These are phyloP conservation scores for Dalbergia oliveri DNA, from an alignment of 306 rosid species.

Conservation along the genomic window DNA sequence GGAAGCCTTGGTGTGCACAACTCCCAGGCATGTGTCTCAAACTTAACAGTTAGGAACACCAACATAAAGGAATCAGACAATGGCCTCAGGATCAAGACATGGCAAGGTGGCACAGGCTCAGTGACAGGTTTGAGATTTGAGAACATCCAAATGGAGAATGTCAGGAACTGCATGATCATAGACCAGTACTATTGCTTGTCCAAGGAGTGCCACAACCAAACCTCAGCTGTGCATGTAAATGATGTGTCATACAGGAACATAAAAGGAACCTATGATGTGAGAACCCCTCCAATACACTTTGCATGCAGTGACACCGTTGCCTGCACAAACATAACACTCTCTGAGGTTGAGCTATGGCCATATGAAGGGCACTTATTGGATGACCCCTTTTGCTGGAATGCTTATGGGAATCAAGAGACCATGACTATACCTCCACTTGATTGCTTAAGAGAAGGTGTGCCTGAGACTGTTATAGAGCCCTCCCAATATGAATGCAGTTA, in stretches of 20 bases:
- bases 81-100: slow-evolving; percentile 90
- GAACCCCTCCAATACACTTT: slow-evolving; percentile 90
- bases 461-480: slow-evolving; percentile 56
- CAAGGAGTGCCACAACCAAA: slow-evolving; percentile 78
- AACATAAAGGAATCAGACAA: slow-evolving; percentile 85
- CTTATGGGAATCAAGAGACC: slow-evolving; percentile 83
- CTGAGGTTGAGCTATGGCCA: slow-evolving; percentile 88
- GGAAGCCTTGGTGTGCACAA: slow-evolving; percentile 95
- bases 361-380: slow-evolving; percentile 80
- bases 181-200: slow-evolving; percentile 91
- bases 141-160: slow-evolving; percentile 90
- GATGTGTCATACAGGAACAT: slow-evolving; percentile 72
- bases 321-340: slow-evolving; percentile 86
- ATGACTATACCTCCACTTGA: slow-evolving; percentile 83
- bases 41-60: slow-evolving; percentile 74
- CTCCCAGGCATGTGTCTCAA: slow-evolving; percentile 88
- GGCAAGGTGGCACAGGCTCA: slow-evolving; percentile 96
- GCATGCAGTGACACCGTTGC: slow-evolving; percentile 90
- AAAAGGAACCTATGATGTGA: slow-evolving; percentile 90
- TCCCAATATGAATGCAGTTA: slow-evolving; percentile 60
- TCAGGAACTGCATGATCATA: slow-evolving; percentile 77
- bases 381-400: slow-evolving; percentile 96
- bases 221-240: slow-evolving; percentile 78
- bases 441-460: slow-evolving; percentile 85
- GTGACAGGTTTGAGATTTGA: slow-evolving; percentile 69